Percentiles rank a stretch among this genome's conserved stretches.
phyloP scores from a whole-genome alignment of 2,329 filamentous ascomycete genomes.

The Fusarium sp. region DNA sequence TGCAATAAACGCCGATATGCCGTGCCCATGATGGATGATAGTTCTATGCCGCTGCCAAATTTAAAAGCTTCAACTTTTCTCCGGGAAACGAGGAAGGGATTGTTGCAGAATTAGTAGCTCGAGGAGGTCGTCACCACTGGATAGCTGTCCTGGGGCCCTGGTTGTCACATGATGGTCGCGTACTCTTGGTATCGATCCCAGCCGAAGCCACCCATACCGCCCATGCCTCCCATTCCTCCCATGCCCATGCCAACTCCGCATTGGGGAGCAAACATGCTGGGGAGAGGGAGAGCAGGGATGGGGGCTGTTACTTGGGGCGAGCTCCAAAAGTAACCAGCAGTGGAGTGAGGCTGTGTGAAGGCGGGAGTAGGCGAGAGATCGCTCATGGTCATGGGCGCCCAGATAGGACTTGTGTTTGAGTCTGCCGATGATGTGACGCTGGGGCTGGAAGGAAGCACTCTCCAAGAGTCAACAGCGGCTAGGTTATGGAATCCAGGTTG shows the following conservation, averaged over 20 bases:
- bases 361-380: conserved; percentile 84
- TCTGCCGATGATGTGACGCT: conserved; percentile 81
- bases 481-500: conserved; percentile 75
- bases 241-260: conserved; percentile 85
- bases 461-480: conserved; percentile 85
- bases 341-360: conserved; percentile 79
- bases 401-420: conserved; percentile 76
- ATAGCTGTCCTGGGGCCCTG: conserved; percentile 63
- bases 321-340: conserved; percentile 82
- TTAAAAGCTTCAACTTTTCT: conserved; percentile 50
- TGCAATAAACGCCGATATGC: conserved; percentile 59
- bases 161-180: conserved; percentile 86
- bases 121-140: conserved; percentile 63
- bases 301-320: conserved; percentile 80
- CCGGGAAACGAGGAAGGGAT: conserved; percentile 51
- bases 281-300: conserved; percentile 82
- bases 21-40: conserved; percentile 52
- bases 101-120: conserved; percentile 56
- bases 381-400: conserved; percentile 81
- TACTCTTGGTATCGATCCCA: conserved; percentile 91
- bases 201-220: conserved; percentile 76
- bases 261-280: conserved; percentile 86
- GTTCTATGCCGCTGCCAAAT: conserved; percentile 56
- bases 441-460: conserved; percentile 88
- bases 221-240: conserved; percentile 72